Conservation (phyloP, 805 yeast genomes). For the Cyberlindnera americana region DNA sequence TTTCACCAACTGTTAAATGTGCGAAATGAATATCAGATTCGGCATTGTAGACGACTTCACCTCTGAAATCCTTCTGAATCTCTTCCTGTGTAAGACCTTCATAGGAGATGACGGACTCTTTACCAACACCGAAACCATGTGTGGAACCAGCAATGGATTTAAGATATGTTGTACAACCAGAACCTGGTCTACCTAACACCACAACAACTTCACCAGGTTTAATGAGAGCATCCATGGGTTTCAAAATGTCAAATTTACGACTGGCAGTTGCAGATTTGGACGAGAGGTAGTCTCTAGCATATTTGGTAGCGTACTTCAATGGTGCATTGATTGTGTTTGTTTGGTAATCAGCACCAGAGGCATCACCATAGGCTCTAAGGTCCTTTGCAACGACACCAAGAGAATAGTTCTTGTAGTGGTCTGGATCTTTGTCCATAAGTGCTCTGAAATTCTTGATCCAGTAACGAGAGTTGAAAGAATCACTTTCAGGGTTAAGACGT, state of each 20-base stretch:
- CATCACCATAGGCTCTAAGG: constrained; percentile 58
- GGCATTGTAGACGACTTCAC: constrained; percentile 61
- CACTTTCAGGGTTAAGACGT: constrained; percentile 54
- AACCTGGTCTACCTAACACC: constrained; percentile 77
- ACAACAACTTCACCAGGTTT: constrained; percentile 67
- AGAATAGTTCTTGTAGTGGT: constrained; percentile 52
- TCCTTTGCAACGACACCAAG: constrained; percentile 57
- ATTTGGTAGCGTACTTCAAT: constrained; percentile 20
- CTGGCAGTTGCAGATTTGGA: constrained; percentile 17
- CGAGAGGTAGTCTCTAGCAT: constrained; percentile 13
- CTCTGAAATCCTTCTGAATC: constrained; percentile 46
- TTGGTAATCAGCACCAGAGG: constrained; percentile 62
- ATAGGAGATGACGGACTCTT: constrained; percentile 42
- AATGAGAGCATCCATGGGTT: constrained; percentile 53
- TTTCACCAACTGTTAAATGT: constrained; percentile 57
- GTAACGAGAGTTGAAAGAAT: constrained; percentile 49
- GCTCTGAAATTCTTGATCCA: constrained; percentile 63
- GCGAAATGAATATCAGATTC: constrained; percentile 65
- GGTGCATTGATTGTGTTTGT: constrained; percentile 50
- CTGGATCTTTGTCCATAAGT: constrained; percentile 51
- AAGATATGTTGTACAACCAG: constrained; percentile 62
- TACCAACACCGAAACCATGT: constrained; percentile 48
- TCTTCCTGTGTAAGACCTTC: constrained; percentile 46
- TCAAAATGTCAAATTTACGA: constrained; percentile 41
- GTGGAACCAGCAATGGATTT: constrained; percentile 54